These are phyloP conservation scores for Porcisia hertigi DNA, from an alignment of 208 protist species.

Conservation along the genomic window DNA sequence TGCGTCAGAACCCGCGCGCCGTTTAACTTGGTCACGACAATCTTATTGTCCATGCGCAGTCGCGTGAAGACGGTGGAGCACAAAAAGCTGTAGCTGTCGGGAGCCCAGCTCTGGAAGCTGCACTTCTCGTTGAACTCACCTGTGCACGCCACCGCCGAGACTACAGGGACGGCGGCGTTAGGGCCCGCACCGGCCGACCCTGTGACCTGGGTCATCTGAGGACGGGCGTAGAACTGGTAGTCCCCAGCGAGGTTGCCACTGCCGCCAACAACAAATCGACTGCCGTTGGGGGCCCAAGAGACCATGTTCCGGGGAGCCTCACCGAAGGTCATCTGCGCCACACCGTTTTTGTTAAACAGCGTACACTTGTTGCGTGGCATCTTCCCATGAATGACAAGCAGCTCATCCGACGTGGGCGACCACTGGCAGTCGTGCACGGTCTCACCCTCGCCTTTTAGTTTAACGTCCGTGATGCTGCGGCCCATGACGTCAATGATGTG, in stretches of 20 bases:
- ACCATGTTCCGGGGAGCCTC: conserved; percentile 86
- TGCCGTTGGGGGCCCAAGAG: conserved; percentile 75
- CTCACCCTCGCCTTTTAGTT: conserved; percentile 67
- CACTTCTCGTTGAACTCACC: conserved; percentile 89
- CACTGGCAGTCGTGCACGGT: conserved; percentile 91
- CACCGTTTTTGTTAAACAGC: conserved; percentile 75
- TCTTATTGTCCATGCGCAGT: conserved; percentile 86
- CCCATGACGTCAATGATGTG: conserved; percentile 78
- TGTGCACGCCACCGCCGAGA: conserved; percentile 35
- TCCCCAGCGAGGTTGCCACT: conserved; percentile 90
- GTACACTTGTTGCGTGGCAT: conserved; percentile 92
- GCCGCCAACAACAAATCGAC: conserved; percentile 75
- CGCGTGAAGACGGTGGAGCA: conserved; percentile 83
- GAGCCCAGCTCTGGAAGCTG: conserved; percentile 79
- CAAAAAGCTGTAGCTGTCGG: conserved; percentile 83
- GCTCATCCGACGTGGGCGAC: conserved; percentile 68
- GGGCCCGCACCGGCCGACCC: neutral
- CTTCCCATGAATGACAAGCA: conserved; percentile 88
- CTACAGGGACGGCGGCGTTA: conserved; percentile 7
- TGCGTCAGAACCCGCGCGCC: conserved; percentile 67
- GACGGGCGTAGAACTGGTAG: conserved; percentile 71
- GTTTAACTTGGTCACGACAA: conserved; percentile 77
- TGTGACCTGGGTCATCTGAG: conserved; percentile 9
- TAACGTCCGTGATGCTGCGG: conserved; percentile 63
- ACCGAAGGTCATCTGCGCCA: conserved; percentile 83